A percentile compares a stretch with the other conserved stretches of the same genome.
Evolutionary conservation across 2,329 filamentous ascomycete genomes (phyloP).

Genomic region (Diaporthe ilicicola): DNA sequence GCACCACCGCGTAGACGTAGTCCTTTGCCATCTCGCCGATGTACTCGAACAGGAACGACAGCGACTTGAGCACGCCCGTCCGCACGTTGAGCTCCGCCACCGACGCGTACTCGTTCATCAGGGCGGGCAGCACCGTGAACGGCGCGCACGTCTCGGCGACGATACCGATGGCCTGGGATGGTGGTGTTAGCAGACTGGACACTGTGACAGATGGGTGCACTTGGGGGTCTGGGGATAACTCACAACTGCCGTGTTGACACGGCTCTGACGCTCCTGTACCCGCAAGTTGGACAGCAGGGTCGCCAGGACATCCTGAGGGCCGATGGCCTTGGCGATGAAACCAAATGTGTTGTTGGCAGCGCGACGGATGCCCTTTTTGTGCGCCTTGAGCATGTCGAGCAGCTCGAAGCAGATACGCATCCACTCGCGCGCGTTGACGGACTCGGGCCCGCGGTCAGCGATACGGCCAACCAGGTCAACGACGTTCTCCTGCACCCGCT

Average conservation of each 20-base stretch:
- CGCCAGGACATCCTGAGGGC: slow-evolving; percentile 94
- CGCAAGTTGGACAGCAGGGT: slow-evolving; percentile 96
- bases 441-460: slow-evolving; percentile 94
- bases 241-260: slow-evolving; percentile 92
- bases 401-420: slow-evolving; percentile 99
- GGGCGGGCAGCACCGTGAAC: slow-evolving; percentile 95
- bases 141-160: slow-evolving; percentile 98
- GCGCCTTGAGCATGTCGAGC: slow-evolving; percentile 98
- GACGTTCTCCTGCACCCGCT: slow-evolving; percentile 99
- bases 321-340: slow-evolving; percentile 99
- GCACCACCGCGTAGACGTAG: slow-evolving; percentile 98
- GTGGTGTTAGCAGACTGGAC: slow-evolving; percentile 8
- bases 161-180: slow-evolving; percentile 80
- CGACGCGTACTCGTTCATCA: slow-evolving; percentile 97
- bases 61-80: slow-evolving; percentile 95
- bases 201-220: too few relatives aligned
- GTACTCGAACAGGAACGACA: slow-evolving; percentile 98
- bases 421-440: slow-evolving; percentile 97
- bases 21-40: slow-evolving; percentile 99
- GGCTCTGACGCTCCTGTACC: slow-evolving; percentile 96
- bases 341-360: slow-evolving; percentile 99
- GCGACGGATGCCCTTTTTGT: slow-evolving; percentile 98
- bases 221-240: background rate
- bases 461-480: slow-evolving; percentile 98
- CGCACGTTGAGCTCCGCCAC: slow-evolving; percentile 98